Evolutionary conservation across 371 early-diverging fungal species (phyloP).

Genomic region (Quaeritorhiza haematococci): DNA sequence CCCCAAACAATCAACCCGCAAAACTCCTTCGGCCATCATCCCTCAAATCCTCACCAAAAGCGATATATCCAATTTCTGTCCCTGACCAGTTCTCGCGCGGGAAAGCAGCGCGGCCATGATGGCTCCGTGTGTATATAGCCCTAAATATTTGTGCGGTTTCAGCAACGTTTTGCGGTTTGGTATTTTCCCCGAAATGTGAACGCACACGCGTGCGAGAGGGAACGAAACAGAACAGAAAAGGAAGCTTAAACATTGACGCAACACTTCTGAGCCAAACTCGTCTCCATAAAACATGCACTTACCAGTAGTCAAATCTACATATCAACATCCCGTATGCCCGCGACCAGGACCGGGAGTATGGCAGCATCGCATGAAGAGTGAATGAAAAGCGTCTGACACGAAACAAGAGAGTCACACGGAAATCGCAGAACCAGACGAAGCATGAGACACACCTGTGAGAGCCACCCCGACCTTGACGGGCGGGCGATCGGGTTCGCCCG

Average conservation of each 20-base stretch:
- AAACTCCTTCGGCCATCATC: too few relatives aligned
- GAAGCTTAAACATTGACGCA: background rate
- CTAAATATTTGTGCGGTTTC: slow-evolving; percentile 40
- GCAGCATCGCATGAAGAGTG: too few relatives aligned
- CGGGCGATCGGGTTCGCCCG: slow-evolving; percentile 65
- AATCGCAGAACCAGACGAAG: too few relatives aligned
- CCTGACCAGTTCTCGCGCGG: slow-evolving; percentile 59
- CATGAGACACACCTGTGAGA: slow-evolving; percentile 69
- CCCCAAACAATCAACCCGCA: too few relatives aligned
- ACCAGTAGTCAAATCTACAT: too few relatives aligned
- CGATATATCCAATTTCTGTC: slow-evolving; percentile 81
- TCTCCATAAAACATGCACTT: too few relatives aligned
- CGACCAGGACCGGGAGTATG: too few relatives aligned
- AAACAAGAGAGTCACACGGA: too few relatives aligned
- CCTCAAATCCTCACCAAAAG: slow-evolving; percentile 42
- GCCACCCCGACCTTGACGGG: slow-evolving; percentile 96
- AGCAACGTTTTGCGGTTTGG: slow-evolving; percentile 6
- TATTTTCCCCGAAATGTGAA: slow-evolving; percentile 7
- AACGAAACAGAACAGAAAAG: background rate
- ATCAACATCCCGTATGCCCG: too few relatives aligned
- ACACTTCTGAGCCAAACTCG: too few relatives aligned
- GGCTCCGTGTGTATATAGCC: slow-evolving; percentile 83
- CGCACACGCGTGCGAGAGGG: background rate
- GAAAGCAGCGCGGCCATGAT: slow-evolving; percentile 82
- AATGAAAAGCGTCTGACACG: too few relatives aligned